These are phyloP conservation scores for Rhododendron kiyosumense DNA, from an alignment of 148 eudicot genomes.

Conservation along the genomic window DNA sequence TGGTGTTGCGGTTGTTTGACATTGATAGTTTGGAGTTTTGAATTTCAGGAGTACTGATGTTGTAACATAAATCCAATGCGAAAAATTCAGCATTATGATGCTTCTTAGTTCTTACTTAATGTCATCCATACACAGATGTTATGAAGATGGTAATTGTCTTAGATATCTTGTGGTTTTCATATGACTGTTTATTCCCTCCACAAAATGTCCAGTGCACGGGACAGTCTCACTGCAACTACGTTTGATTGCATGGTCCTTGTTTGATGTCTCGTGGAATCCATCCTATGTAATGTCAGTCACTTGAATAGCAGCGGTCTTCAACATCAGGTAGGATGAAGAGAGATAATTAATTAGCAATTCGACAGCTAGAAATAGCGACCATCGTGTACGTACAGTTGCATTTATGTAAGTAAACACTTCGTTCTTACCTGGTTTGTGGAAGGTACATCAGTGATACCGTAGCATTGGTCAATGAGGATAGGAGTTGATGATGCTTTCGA, in stretches of 20 bases:
- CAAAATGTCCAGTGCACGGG: too few relatives aligned
- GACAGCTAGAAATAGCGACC: too few relatives aligned
- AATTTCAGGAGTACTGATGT: not conserved
- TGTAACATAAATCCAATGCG: not conserved
- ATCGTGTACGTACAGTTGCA: too few relatives aligned
- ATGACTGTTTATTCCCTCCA: not conserved
- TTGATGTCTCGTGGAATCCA: slow-evolving; percentile 30
- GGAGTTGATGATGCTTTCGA: too few relatives aligned
- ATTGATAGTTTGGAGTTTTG: not conserved
- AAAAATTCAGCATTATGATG: not conserved
- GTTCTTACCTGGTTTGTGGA: too few relatives aligned
- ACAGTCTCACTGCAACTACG: not conserved
- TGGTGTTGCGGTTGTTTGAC: not conserved
- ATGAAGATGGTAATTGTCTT: not conserved
- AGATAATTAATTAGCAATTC: too few relatives aligned
- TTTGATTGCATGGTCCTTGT: slow-evolving; percentile 13
- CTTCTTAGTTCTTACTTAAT: not conserved
- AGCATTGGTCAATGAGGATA: too few relatives aligned
- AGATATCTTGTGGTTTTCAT: not conserved
- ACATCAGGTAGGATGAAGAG: too few relatives aligned
- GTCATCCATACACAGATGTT: not conserved
- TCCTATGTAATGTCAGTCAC: slow-evolving; percentile 23
- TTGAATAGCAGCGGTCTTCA: slow-evolving; percentile 16
- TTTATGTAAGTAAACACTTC: too few relatives aligned
- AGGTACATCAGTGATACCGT: too few relatives aligned